These are phyloP conservation scores for Paramecium bursaria DNA, from an alignment of 73 alveolate genomes.

Conservation along the genomic window DNA sequence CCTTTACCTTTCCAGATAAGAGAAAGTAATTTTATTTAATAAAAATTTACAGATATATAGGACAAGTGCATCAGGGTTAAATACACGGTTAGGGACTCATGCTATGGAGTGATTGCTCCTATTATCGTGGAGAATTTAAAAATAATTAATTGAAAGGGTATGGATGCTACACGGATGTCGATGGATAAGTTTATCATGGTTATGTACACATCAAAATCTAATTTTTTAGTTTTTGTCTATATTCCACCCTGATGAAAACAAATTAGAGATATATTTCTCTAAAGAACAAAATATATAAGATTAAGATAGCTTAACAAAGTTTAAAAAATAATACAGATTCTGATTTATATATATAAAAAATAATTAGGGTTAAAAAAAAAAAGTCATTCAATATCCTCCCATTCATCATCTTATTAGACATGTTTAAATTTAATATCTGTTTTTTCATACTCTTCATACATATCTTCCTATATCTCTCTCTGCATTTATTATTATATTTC, in stretches of 20 bases:
- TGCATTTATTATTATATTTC: background rate
- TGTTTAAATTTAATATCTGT: too few relatives aligned
- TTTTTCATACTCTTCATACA: background rate
- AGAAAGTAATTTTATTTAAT: slow-evolving; percentile 6
- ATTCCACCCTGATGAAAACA: slow-evolving; percentile 6
- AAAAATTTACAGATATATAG: background rate
- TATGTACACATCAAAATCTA: background rate
- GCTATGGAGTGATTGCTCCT: slow-evolving; percentile 44
- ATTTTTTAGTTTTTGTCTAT: slow-evolving; percentile 22
- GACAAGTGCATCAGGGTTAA: slow-evolving; percentile 36
- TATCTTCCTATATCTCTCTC: background rate
- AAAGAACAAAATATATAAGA: slow-evolving; percentile 24
- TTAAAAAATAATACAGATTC: slow-evolving; percentile 7
- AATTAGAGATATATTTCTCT: slow-evolving; percentile 12
- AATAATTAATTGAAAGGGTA: slow-evolving; percentile 44
- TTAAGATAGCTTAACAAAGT: slow-evolving; percentile 5
- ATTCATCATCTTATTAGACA: background rate
- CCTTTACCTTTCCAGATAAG: slow-evolving; percentile 44
- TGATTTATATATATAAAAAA: too few relatives aligned
- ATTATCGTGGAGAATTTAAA: slow-evolving; percentile 32
- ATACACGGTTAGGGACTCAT: slow-evolving; percentile 41
- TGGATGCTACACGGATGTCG: slow-evolving; percentile 37
- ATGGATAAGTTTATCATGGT: slow-evolving; percentile 13
- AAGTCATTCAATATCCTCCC: background rate
- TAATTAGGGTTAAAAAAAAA: too few relatives aligned